A percentile compares a stretch with the other conserved stretches of the same genome.
Evolutionary conservation across 1,139 yeast species (phyloP).

Genomic region (Debaryomyces sp.): DNA sequence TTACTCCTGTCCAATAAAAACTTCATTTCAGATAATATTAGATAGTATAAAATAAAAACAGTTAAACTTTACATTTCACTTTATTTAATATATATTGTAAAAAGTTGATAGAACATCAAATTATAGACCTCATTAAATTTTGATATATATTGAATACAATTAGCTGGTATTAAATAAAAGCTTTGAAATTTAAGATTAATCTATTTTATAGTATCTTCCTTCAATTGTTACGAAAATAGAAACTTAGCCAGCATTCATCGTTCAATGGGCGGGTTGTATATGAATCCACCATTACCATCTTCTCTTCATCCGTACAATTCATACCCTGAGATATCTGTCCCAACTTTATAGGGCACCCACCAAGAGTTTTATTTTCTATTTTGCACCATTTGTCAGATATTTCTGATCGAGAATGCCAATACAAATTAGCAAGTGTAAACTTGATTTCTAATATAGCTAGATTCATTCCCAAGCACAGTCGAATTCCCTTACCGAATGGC

Average conservation of each 20-base stretch:
- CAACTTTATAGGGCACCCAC: constrained; percentile 21
- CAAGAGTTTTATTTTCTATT: constrained; percentile 18
- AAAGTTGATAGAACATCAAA: too few species aligned
- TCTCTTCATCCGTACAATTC: constrained; percentile 39
- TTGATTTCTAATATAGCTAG: constrained; percentile 70
- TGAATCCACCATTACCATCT: constrained; percentile 56
- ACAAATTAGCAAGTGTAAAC: constrained; percentile 55
- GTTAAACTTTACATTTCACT: too few species aligned
- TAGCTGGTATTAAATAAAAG: not conserved
- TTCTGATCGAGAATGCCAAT: constrained; percentile 46
- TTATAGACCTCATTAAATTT: not conserved
- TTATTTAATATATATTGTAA: not conserved
- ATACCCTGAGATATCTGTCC: constrained; percentile 16
- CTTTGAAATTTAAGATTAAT: too few species aligned
- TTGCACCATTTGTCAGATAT: constrained; percentile 49
- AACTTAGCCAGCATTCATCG: constrained; percentile 54
- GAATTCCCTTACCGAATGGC: constrained; percentile 72
- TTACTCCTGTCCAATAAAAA: not conserved
- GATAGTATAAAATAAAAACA: too few species aligned
- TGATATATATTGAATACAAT: not conserved
- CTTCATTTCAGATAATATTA: not conserved
- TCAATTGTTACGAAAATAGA: not conserved
- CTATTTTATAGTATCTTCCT: too few species aligned
- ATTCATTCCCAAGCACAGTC: constrained; percentile 77
- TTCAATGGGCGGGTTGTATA: constrained; percentile 54